Evolutionary conservation across 2,329 filamentous ascomycete species (phyloP), one percentile per base, ranked within the genome.

Genomic region (Berkeleyomyces rouxiae): DNA sequence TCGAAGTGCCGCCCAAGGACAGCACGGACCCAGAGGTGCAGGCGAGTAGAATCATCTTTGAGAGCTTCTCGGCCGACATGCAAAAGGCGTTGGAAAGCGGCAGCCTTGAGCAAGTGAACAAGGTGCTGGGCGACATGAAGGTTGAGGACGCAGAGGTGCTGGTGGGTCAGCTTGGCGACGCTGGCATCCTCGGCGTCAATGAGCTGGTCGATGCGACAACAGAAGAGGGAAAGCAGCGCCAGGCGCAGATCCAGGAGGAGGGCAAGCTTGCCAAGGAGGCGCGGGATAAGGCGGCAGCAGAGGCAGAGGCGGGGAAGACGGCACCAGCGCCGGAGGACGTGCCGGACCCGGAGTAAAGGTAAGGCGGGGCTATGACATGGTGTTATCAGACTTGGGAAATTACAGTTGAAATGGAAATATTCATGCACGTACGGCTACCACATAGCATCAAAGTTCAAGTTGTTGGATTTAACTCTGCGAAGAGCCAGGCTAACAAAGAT

Each of bases 131-230:
- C 1, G 87, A 88, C 71, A 91, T 96, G 90, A 87, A 82, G 67
- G 87, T 96, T 0, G 85, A 89, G 39, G 89, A 95, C 68, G 90
- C 90, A 0, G 90, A 96, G 73, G 86, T 90, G 68, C 76, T 95
- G 58, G 88, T 96, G 16, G 86, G 84, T 68, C 82, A 90, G 70
- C 76, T 96, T 65, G 83, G 89, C 39, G 81, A 93, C 75, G 90
- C 90, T 13, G 89, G 88, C 44, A 92, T 96, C 78, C 74, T 99
- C 67, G 96, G 88, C 71, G 73, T 99, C 59, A 85, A 96, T 70
- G 85, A 95, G 59, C 90, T 99, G 60, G 95, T 99, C 68, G 93
- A 99, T 74, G 89, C 90, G 0, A 99, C 90, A 55, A 95, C 92
- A 2, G 86, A 90, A 70, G 85, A 93, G 71, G 91, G 91, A 2